A percentile compares a stretch with the other conserved stretches of the same genome.
Evolutionary conservation across 148 eudicot genomes (phyloP).

Genomic region (Rhododendron henanense): DNA sequence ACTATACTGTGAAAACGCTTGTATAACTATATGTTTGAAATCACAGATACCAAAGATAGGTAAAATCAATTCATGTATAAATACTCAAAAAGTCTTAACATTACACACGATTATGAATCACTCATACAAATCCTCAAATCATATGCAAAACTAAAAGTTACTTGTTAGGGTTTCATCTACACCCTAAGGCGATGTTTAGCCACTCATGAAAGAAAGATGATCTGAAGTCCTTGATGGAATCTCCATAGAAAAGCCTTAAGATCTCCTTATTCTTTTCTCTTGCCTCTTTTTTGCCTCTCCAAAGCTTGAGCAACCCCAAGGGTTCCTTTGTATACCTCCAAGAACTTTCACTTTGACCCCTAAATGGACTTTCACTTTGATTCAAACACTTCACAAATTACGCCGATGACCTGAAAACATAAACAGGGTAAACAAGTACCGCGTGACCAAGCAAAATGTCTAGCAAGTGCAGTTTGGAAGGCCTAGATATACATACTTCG

Average conservation of each 20-base stretch:
- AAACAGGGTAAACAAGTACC: not conserved
- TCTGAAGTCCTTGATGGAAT: not conserved
- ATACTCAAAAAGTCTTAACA: not conserved
- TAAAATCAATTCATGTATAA: not conserved
- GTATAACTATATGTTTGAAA: not conserved
- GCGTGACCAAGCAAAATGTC: not conserved
- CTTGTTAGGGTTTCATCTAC: not conserved
- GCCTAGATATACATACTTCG: not conserved
- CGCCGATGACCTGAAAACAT: not conserved
- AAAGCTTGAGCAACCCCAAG: not conserved
- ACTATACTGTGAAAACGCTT: not conserved
- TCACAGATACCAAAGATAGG: not conserved
- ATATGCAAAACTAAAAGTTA: not conserved
- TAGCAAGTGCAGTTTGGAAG: not conserved
- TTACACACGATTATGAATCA: not conserved
- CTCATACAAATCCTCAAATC: not conserved
- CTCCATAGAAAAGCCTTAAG: not conserved
- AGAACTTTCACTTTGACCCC: not conserved
- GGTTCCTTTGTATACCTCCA: not conserved
- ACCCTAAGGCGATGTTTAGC: not conserved
- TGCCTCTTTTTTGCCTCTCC: not conserved
- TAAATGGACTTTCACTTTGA: not conserved
- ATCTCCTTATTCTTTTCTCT: not conserved
- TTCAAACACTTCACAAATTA: not conserved
- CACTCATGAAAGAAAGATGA: not conserved